A percentile compares a stretch with the other conserved stretches of the same genome.
Evolutionary conservation across 2,329 filamentous ascomycete genomes (phyloP).

Genomic region (Phialophora chinensis): DNA sequence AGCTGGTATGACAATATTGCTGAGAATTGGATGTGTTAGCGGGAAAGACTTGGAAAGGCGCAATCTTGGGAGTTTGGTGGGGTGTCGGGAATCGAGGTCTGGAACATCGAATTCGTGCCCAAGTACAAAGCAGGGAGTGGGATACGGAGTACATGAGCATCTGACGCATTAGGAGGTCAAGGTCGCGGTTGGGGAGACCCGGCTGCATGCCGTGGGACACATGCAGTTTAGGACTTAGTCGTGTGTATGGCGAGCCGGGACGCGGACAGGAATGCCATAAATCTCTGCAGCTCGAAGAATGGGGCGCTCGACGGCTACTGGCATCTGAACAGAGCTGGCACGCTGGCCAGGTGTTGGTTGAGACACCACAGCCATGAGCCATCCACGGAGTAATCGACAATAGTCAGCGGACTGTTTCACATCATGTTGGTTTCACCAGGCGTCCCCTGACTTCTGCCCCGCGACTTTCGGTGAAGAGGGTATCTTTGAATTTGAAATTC

Average conservation of each 20-base stretch:
- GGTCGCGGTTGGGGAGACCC: background rate
- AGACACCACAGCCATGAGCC: background rate
- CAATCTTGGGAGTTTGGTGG: background rate
- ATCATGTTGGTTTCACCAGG: background rate
- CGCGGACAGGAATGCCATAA: background rate
- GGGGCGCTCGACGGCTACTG: background rate
- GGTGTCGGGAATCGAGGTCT: background rate
- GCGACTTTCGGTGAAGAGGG: background rate
- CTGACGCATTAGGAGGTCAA: background rate
- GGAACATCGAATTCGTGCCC: background rate
- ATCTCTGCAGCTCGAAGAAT: background rate
- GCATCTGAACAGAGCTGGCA: background rate
- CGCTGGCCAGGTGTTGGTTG: background rate
- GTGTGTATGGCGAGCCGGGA: background rate
- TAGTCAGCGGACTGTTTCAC: slow-evolving; percentile 1
- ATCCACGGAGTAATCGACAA: background rate
- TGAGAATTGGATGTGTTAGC: background rate
- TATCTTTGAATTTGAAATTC: background rate
- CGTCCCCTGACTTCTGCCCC: background rate
- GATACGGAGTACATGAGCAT: background rate
- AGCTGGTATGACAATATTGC: background rate
- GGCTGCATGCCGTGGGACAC: background rate
- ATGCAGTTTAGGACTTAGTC: background rate
- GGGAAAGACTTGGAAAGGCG: too few relatives aligned
- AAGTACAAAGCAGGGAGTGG: slow-evolving; percentile 18